Evolutionary conservation across 345 rosid species (phyloP).

Genomic region (Rhodamnia argentea): DNA sequence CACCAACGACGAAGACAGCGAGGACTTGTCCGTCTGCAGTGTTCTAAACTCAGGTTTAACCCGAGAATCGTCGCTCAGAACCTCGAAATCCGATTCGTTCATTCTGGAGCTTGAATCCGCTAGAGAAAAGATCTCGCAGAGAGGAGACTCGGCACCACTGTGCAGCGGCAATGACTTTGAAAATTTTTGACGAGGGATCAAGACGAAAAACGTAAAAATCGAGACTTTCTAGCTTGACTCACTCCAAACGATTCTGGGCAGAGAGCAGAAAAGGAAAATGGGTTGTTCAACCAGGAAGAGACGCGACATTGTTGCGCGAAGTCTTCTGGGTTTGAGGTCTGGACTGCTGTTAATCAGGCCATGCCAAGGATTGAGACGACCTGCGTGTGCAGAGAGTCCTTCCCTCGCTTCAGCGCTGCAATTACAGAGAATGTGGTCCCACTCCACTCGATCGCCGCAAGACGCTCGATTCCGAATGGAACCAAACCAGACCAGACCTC

Average conservation of each 20-base stretch:
- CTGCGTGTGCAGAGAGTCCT: not conserved
- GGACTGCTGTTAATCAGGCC: not conserved
- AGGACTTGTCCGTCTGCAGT: conserved; percentile 1
- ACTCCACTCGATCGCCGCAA: not conserved
- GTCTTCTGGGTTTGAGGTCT: not conserved
- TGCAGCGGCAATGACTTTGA: not conserved
- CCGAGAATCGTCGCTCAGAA: not conserved
- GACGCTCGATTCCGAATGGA: not conserved
- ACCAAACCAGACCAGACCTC: not conserved
- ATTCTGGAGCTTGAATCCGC: not conserved
- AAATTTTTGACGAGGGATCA: not conserved
- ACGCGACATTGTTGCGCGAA: not conserved
- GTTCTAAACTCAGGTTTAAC: not conserved
- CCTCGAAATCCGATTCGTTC: not conserved
- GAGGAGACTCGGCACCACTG: not conserved
- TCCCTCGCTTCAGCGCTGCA: not conserved
- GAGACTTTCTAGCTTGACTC: not conserved
- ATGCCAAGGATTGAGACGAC: not conserved
- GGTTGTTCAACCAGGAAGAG: not conserved
- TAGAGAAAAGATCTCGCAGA: not conserved
- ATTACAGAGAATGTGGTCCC: not conserved
- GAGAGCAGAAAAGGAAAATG: not conserved
- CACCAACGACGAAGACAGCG: conserved; percentile 8
- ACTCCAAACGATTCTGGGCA: not conserved
- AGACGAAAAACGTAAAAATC: not conserved